Percentiles rank a stretch among this genome's conserved stretches.
phyloP scores from a whole-genome alignment of 257 asterid species.

The Linaria vulgaris region DNA sequence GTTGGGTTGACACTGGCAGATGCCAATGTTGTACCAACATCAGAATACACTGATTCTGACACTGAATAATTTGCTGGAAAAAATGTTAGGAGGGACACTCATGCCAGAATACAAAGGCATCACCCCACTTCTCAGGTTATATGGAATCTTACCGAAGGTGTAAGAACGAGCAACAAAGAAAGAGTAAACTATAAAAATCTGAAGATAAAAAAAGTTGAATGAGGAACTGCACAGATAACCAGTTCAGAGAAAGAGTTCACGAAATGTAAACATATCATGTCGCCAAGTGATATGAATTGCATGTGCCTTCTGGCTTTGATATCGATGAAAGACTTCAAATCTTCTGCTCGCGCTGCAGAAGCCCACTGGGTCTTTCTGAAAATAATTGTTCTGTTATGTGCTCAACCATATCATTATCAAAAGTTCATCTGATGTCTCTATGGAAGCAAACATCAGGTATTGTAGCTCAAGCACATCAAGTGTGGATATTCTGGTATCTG shows the following conservation, averaged over 20 bases:
- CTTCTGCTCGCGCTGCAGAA: conserved; percentile 64
- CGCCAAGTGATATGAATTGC: conserved; percentile 32
- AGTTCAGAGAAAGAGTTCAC: conserved; percentile 35
- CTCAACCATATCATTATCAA: conserved; percentile 56
- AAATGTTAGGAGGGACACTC: too few species aligned
- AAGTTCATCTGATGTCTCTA: conserved; percentile 63
- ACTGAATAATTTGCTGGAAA: too few species aligned
- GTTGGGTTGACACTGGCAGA: too few species aligned
- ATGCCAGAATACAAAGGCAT: too few species aligned
- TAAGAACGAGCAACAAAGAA: too few species aligned
- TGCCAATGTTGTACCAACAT: too few species aligned
- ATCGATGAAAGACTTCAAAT: conserved; percentile 52
- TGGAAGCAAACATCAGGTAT: conserved; percentile 38
- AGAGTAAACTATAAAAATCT: too few species aligned
- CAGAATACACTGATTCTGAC: too few species aligned
- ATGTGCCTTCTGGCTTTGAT: conserved; percentile 33
- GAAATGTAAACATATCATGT: conserved; percentile 25
- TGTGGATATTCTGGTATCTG: conserved; percentile 59
- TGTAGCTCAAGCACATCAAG: conserved; percentile 37
- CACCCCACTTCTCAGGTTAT: too few species aligned
- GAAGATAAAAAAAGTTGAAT: conserved; percentile 29
- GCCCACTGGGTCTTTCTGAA: conserved; percentile 68
- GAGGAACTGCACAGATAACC: conserved; percentile 28
- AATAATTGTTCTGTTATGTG: conserved; percentile 48
- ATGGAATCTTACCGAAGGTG: too few species aligned